phyloP scores from a whole-genome alignment of 306 rosid species.

The Vicia villosa region DNA sequence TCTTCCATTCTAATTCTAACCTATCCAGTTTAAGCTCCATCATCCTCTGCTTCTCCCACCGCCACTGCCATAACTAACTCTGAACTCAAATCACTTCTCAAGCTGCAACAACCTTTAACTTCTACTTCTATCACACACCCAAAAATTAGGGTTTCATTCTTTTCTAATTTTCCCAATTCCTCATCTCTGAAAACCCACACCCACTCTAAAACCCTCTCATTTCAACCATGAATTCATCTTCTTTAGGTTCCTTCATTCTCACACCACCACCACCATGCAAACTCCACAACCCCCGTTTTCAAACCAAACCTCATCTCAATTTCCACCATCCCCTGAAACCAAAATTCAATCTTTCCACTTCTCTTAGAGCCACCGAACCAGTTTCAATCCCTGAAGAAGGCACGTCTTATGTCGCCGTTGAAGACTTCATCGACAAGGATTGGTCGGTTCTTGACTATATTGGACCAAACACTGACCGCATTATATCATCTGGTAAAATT shows the following conservation, averaged over 20 bases:
- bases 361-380: constrained; percentile 35
- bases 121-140: neutral
- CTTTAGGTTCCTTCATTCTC: constrained; percentile 40
- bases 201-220: neutral
- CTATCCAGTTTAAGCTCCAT: neutral
- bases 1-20: no score
- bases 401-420: constrained; percentile 52
- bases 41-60: neutral
- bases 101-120: neutral
- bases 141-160: neutral
- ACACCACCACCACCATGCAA: constrained; percentile 38
- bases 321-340: constrained; percentile 16
- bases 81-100: neutral
- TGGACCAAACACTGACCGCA: constrained; percentile 46
- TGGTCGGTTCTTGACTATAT: constrained; percentile 77
- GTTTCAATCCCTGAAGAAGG: constrained; percentile 55
- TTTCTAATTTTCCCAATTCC: neutral
- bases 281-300: constrained; percentile 39
- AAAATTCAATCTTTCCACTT: constrained; percentile 22
- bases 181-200: neutral
- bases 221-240: constrained; percentile 67
- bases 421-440: constrained; percentile 69
- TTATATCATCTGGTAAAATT: constrained; percentile 64
- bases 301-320: constrained; percentile 30
- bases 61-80: neutral